Evolutionary conservation across 73 alveolate species (phyloP).

Genomic region (Paramecium primaurelia): DNA sequence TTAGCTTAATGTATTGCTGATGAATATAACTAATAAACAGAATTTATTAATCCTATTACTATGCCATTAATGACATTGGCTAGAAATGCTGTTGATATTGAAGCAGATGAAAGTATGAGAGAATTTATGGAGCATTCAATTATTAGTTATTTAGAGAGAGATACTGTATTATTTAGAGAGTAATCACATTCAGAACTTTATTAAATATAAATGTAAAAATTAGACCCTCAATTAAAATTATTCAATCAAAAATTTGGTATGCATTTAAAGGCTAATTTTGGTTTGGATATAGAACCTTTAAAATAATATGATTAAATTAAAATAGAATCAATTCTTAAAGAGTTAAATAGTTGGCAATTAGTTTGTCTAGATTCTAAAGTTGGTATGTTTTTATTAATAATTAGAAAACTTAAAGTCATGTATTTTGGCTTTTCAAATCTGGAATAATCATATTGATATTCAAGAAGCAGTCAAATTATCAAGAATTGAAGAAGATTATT

Average conservation of each 20-base stretch:
- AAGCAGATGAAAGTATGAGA: conserved; percentile 8
- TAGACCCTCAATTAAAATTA: conserved; percentile 37
- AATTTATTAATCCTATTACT: conserved; percentile 1
- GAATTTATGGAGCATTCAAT: conserved; percentile 28
- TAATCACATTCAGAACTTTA: not conserved
- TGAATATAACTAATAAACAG: conserved; percentile 38
- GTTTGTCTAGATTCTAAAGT: not conserved
- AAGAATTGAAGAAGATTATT: conserved; percentile 45
- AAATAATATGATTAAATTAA: not conserved
- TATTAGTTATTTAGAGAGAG: not conserved
- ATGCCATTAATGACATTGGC: conserved; percentile 42
- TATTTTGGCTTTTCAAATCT: not conserved
- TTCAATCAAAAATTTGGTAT: not conserved
- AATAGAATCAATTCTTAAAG: not conserved
- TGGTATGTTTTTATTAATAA: not conserved
- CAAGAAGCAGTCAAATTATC: conserved; percentile 27
- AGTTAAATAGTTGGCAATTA: conserved; percentile 15
- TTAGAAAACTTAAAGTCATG: conserved; percentile 44
- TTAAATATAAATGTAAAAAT: not conserved
- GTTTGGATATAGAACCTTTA: not conserved
- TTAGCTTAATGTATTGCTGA: conserved; percentile 42
- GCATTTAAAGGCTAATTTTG: conserved; percentile 1
- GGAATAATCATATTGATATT: not conserved
- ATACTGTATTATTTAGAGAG: conserved; percentile 49
- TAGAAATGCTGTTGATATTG: conserved; percentile 35